phyloP scores from a whole-genome alignment of 441 rosid genomes.

The Jatropha podagrica region DNA sequence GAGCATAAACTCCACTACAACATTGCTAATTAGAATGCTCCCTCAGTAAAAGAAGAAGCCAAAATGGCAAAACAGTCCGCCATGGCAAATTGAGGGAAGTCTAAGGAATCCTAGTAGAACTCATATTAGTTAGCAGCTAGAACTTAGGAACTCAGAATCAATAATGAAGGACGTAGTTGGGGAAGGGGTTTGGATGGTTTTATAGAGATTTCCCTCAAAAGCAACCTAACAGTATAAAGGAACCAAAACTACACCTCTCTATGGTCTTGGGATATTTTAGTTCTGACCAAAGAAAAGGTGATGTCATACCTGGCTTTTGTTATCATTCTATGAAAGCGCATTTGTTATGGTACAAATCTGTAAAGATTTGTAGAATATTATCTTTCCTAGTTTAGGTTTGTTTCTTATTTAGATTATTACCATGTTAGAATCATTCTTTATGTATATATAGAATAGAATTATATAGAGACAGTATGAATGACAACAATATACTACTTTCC shows the following conservation, averaged over 20 bases:
- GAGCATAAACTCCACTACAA: background rate
- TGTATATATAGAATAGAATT: no score
- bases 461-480: no score
- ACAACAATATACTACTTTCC: no score
- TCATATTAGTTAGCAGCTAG: background rate
- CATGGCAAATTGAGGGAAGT: background rate
- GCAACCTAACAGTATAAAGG: background rate
- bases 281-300: background rate
- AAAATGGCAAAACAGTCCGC: background rate
- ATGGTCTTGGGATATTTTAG: background rate
- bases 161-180: background rate
- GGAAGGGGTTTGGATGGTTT: background rate
- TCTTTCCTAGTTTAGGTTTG: no score
- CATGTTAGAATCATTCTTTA: no score
- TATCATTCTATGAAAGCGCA: conserved; percentile 2
- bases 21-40: background rate
- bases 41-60: background rate
- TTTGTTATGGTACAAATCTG: background rate
- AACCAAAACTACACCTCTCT: background rate
- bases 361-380: no score
- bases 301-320: background rate
- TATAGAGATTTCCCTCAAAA: background rate
- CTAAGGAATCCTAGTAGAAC: background rate
- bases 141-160: background rate
- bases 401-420: no score